Conservation (phyloP, 2,329 filamentous ascomycete genomes). For the Cytospora chrysosperma region DNA sequence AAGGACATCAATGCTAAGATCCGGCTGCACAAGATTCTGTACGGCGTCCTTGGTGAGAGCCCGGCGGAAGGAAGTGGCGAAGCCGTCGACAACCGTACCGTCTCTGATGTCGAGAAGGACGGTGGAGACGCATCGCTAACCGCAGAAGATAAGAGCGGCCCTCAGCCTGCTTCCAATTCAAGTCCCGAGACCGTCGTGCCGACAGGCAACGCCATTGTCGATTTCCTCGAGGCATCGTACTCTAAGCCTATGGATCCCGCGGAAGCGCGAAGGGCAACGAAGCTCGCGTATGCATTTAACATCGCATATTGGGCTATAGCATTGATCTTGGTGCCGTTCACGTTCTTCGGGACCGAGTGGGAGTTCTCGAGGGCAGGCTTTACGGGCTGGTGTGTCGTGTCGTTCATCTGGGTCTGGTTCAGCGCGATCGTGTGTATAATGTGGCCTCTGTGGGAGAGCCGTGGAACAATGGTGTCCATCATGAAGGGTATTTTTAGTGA, state of each 20-base stretch:
- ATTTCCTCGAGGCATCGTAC: conserved; percentile 39
- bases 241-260: conserved; percentile 43
- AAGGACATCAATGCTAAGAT: conserved; percentile 28
- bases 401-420: conserved; percentile 41
- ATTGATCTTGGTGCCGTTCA: conserved; percentile 40
- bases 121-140: neutral
- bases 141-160: neutral
- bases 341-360: conserved; percentile 39
- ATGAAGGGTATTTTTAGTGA: conserved; percentile 13
- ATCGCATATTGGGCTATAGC: conserved; percentile 36
- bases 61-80: neutral
- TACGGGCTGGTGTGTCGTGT: conserved; percentile 39
- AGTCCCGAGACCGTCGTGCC: conserved; percentile 29
- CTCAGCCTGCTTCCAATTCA: conserved; percentile 26
- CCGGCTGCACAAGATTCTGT: conserved; percentile 32
- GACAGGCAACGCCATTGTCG: conserved; percentile 42
- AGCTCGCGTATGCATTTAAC: conserved; percentile 38
- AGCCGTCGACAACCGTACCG: neutral
- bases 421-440: conserved; percentile 39
- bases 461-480: conserved; percentile 33
- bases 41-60: conserved; percentile 26
- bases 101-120: conserved; percentile 22
- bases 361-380: conserved; percentile 37
- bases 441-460: conserved; percentile 40
- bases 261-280: conserved; percentile 36